A percentile compares a stretch with the other conserved stretches of the same genome.
phyloP scores from a whole-genome alignment of 2,329 filamentous ascomycete species.

The Clonostachys rosea region DNA sequence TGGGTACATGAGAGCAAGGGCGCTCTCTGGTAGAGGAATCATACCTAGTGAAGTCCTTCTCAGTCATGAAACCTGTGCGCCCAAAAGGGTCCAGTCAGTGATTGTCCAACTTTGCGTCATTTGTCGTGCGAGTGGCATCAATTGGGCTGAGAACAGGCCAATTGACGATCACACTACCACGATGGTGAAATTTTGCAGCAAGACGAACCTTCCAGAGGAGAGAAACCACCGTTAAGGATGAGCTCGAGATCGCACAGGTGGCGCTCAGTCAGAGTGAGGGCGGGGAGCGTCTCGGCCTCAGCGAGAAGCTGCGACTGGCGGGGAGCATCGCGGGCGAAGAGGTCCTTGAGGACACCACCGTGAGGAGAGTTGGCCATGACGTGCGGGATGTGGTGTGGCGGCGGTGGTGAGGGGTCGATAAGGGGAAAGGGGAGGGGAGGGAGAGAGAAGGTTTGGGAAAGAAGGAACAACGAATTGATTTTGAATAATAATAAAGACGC shows the following conservation, averaged over 20 bases:
- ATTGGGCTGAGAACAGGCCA: too few relatives aligned
- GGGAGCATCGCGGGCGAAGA: conserved; percentile 87
- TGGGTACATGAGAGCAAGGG: not conserved
- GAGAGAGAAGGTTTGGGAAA: not conserved
- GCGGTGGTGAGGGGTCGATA: not conserved
- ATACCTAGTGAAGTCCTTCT: conserved; percentile 94
- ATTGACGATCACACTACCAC: too few relatives aligned
- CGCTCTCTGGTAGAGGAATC: conserved; percentile 14
- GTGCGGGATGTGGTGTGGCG: too few relatives aligned
- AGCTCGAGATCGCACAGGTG: conserved; percentile 97
- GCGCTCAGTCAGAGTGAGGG: conserved; percentile 81
- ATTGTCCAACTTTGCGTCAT: too few relatives aligned
- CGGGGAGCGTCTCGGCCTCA: conserved; percentile 83
- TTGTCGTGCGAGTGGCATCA: too few relatives aligned
- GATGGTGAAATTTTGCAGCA: not conserved
- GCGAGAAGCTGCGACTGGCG: conserved; percentile 72
- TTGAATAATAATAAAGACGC: too few relatives aligned
- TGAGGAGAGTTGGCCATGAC: conserved; percentile 69
- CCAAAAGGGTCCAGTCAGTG: not conserved
- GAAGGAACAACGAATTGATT: too few relatives aligned
- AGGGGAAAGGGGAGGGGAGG: not conserved
- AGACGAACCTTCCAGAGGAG: conserved; percentile 83
- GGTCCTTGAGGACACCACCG: conserved; percentile 95
- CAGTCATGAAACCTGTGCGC: conserved; percentile 81
- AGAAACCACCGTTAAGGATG: conserved; percentile 97